phyloP scores from a whole-genome alignment of 2,329 filamentous ascomycete species.

The Cadophora sp. region DNA sequence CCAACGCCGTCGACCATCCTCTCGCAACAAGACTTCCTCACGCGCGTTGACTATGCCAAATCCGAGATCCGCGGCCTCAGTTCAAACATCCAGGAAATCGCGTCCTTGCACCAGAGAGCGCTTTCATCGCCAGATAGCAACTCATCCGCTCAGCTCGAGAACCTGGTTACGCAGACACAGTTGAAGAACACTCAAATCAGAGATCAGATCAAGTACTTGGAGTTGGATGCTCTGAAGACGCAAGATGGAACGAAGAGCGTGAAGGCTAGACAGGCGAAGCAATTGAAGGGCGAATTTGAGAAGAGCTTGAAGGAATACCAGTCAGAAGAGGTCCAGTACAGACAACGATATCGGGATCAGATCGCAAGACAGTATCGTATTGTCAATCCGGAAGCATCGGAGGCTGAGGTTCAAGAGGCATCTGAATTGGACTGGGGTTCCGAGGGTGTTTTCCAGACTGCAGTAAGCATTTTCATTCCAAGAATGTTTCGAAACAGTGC shows the following conservation, averaged over 20 bases:
- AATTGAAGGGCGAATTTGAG: constrained; percentile 77
- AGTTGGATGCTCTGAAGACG: constrained; percentile 72
- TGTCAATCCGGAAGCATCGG: constrained; percentile 80
- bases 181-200: constrained; percentile 77
- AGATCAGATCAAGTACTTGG: constrained; percentile 78
- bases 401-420: constrained; percentile 73
- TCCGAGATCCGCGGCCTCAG: constrained; percentile 71
- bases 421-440: constrained; percentile 75
- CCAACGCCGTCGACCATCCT: constrained; percentile 49
- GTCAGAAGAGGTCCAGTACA: constrained; percentile 74
- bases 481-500: constrained; percentile 9
- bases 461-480: constrained; percentile 60
- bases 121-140: constrained; percentile 68
- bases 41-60: constrained; percentile 70
- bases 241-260: constrained; percentile 63
- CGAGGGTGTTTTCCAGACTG: constrained; percentile 82
- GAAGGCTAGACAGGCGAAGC: constrained; percentile 75
- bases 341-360: constrained; percentile 75
- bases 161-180: constrained; percentile 73
- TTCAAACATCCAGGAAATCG: constrained; percentile 71
- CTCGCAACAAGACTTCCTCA: constrained; percentile 71
- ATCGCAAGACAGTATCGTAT: constrained; percentile 83
- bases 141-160: constrained; percentile 60
- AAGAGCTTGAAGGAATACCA: constrained; percentile 74
- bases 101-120: constrained; percentile 73